Conservation (phyloP, 371 early-diverging fungal genomes). For the Mortierella sp. region DNA sequence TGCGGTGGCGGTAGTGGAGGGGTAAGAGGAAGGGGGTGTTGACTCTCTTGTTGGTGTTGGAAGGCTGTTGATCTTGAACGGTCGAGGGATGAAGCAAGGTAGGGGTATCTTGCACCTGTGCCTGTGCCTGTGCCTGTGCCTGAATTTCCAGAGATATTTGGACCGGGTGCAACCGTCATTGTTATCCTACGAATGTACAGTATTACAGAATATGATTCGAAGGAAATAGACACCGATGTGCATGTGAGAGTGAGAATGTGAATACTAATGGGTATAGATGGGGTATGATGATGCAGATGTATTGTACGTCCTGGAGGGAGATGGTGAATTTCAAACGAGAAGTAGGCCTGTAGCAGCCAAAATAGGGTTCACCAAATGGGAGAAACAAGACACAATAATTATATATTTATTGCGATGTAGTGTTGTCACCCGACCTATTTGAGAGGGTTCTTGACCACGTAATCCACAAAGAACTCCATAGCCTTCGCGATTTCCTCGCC, state of each 20-base stretch:
- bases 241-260: no score
- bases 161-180: no score
- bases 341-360: no score
- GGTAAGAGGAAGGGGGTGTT: background rate
- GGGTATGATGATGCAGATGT: background rate
- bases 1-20: background rate
- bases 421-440: constrained; percentile 8
- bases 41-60: background rate
- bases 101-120: background rate
- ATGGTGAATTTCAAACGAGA: no score
- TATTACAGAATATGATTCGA: no score
- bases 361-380: no score
- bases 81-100: no score
- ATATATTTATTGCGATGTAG: no score
- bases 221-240: no score
- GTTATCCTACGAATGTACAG: no score
- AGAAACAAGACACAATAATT: no score
- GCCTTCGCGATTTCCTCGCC: constrained; percentile 58
- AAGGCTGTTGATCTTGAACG: background rate
- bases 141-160: background rate
- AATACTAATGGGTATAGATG: no score
- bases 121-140: background rate
- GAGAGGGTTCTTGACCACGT: constrained; percentile 42
- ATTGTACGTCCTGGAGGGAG: background rate
- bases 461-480: constrained; percentile 52